phyloP scores from a whole-genome alignment of 441 rosid species.

The Daphne laureola region DNA sequence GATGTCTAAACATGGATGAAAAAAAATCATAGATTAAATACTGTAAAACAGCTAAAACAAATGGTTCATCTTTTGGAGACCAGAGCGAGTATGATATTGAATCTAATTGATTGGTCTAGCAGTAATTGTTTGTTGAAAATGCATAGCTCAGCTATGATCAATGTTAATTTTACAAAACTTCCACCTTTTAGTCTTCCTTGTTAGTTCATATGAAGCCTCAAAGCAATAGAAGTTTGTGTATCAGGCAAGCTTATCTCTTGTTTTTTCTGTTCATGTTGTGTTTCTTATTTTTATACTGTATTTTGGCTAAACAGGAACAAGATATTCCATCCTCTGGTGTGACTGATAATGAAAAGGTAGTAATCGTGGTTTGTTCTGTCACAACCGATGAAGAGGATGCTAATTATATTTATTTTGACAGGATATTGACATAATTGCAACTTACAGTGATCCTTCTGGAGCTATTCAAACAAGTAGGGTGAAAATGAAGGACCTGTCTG shows the following conservation, averaged over 20 bases:
- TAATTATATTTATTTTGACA: slow-evolving; percentile 28
- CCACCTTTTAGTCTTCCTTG: no score
- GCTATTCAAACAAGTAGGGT: slow-evolving; percentile 45
- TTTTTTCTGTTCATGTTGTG: slow-evolving; percentile 2
- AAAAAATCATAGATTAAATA: no score
- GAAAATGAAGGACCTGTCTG: slow-evolving; percentile 77
- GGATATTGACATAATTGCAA: slow-evolving; percentile 86
- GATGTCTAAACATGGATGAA: no score
- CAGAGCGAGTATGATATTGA: no score
- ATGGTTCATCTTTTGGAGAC: no score
- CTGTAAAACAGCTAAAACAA: no score
- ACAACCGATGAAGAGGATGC: slow-evolving; percentile 9
- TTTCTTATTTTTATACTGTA: slow-evolving; percentile 7
- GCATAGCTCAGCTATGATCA: no score
- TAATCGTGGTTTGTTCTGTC: slow-evolving; percentile 6
- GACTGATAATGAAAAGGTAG: slow-evolving; percentile 45
- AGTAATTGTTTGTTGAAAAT: no score
- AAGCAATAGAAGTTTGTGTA: not conserved
- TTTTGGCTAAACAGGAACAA: slow-evolving; percentile 20
- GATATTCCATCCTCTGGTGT: slow-evolving; percentile 22
- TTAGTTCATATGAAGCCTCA: no score
- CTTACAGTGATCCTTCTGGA: slow-evolving; percentile 71
- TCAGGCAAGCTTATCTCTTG: not conserved
- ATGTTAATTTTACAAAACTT: no score
- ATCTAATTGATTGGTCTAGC: no score